Conservation (phyloP, 225 moss, liverwort and hornwort species). For the Asterella californica region DNA sequence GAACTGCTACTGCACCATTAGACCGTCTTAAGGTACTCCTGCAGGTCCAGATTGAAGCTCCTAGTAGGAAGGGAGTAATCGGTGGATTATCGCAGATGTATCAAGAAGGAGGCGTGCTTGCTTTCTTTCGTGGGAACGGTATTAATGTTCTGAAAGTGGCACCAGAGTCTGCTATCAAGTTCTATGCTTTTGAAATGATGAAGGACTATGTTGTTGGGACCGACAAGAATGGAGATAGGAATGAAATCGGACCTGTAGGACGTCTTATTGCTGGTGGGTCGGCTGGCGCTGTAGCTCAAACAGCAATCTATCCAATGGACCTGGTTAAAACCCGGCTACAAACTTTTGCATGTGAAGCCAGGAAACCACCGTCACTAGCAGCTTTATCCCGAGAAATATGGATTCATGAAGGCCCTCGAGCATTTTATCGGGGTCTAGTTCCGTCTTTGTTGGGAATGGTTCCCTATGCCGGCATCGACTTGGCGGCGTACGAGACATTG, state of each 20-base stretch:
- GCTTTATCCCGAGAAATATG: slow-evolving; percentile 69
- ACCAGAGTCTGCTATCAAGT: slow-evolving; percentile 90
- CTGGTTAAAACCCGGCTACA: slow-evolving; percentile 92
- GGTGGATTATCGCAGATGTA: slow-evolving; percentile 76
- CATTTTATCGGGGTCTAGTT: slow-evolving; percentile 76
- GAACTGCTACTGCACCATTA: slow-evolving; percentile 88
- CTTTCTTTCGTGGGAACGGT: slow-evolving; percentile 91
- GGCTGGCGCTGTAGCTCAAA: slow-evolving; percentile 94
- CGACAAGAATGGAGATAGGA: slow-evolving; percentile 47
- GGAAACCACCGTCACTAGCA: slow-evolving; percentile 53
- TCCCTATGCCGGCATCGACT: slow-evolving; percentile 93
- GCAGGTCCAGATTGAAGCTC: slow-evolving; percentile 67
- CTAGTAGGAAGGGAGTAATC: slow-evolving; percentile 53
- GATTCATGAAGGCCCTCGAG: slow-evolving; percentile 72
- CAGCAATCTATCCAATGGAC: slow-evolving; percentile 86
- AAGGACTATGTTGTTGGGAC: slow-evolving; percentile 64
- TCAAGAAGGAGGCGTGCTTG: slow-evolving; percentile 61
- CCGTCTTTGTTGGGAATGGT: slow-evolving; percentile 91
- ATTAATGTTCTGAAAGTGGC: slow-evolving; percentile 86
- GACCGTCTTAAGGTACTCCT: slow-evolving; percentile 97
- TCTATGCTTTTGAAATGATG: slow-evolving; percentile 80
- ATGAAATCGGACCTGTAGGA: slow-evolving; percentile 70
- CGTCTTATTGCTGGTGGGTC: slow-evolving; percentile 75
- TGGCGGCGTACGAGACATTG: slow-evolving; percentile 83
- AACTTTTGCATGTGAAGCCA: slow-evolving; percentile 51